Evolutionary conservation across 495 filamentous ascomycete genomes (phyloP).

Genomic region (Hypoxylon rickii): DNA sequence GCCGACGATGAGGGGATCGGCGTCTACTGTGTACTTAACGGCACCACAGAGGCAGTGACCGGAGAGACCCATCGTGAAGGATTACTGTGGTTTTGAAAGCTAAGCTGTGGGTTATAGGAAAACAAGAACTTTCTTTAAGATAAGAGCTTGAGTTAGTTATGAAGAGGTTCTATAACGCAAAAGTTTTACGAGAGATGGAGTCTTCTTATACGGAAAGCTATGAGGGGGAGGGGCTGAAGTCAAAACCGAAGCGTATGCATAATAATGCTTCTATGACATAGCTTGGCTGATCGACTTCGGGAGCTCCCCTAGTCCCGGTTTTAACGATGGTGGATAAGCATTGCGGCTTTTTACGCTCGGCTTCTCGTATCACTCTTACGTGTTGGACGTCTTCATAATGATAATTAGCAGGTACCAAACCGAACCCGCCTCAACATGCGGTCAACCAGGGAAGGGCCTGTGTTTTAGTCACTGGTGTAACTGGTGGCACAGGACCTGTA

Average conservation of each 20-base stretch:
- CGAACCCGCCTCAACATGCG: not conserved
- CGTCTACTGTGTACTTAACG: conserved; percentile 65
- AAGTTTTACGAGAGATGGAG: conserved; percentile 1
- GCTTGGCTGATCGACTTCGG: conserved; percentile 4
- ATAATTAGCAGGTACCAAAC: not conserved
- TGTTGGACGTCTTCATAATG: not conserved
- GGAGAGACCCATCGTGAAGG: conserved; percentile 61
- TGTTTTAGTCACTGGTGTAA: not conserved
- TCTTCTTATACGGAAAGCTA: conserved; percentile 19
- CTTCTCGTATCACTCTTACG: conserved; percentile 24
- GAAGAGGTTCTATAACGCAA: not conserved
- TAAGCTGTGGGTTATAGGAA: not conserved
- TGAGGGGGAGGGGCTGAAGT: conserved; percentile 2
- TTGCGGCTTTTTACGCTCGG: conserved; percentile 11
- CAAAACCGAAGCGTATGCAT: conserved; percentile 14
- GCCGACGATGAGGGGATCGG: conserved; percentile 60
- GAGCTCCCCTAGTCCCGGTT: conserved; percentile 6
- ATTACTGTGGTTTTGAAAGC: not conserved
- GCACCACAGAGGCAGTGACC: conserved; percentile 74
- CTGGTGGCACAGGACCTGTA: no score
- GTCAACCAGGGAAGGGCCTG: conserved; percentile 3
- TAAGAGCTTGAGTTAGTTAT: no score
- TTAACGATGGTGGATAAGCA: conserved; percentile 3
- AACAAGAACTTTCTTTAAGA: not conserved
- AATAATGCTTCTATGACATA: conserved; percentile 25